These are phyloP conservation scores for Melocanna baccifera DNA, from an alignment of 176 grass and related monocot genomes.

Conservation along the genomic window DNA sequence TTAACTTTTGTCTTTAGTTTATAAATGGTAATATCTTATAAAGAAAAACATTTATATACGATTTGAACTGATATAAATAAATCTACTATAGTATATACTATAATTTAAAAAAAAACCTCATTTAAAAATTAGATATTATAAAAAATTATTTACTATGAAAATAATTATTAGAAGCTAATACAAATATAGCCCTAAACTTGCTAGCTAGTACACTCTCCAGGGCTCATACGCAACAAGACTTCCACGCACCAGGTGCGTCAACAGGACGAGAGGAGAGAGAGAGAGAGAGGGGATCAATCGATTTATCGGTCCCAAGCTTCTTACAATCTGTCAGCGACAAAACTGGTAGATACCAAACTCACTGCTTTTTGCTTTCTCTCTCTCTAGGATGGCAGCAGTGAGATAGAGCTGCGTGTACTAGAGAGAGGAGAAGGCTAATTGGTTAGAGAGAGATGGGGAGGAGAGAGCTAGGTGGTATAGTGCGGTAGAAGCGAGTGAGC, in stretches of 20 bases:
- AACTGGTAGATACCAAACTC: constrained; percentile 57
- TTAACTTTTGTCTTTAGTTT: no score
- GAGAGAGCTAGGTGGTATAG: not conserved
- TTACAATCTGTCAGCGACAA: constrained; percentile 35
- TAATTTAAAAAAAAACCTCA: no score
- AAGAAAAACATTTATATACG: no score
- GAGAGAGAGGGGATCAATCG: not conserved
- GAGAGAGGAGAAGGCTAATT: not conserved
- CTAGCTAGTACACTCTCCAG: not conserved
- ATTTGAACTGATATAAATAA: no score
- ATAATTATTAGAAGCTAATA: no score
- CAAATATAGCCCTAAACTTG: no score
- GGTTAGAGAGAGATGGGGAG: not conserved
- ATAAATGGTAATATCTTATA: no score
- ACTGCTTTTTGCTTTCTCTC: not conserved
- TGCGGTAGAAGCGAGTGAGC: constrained; percentile 30
- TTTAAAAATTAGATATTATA: no score
- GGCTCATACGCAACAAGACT: constrained; percentile 30
- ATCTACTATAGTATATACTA: no score
- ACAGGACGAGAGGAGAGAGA: constrained; percentile 12
- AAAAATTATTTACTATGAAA: no score
- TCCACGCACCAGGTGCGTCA: constrained; percentile 33
- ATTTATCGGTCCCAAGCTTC: constrained; percentile 13
- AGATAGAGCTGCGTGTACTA: not conserved
- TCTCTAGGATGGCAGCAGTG: not conserved